Conservation (phyloP, 805 yeast species). For the Nakazawaea wickerhamii region DNA sequence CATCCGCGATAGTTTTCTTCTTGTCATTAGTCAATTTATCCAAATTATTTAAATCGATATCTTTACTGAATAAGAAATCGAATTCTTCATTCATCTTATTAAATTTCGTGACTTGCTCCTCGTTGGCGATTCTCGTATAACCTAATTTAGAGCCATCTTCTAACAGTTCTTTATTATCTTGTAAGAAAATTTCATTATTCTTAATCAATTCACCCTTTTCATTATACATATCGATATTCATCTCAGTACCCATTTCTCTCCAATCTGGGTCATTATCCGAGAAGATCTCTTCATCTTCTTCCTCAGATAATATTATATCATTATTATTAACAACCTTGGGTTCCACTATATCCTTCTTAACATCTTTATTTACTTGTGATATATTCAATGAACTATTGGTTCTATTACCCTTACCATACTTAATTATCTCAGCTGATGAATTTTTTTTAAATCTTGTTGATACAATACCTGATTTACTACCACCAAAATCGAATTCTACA, state of each 20-base stretch:
- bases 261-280: conserved; percentile 43
- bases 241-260: conserved; percentile 83
- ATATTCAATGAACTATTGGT: conserved; percentile 6
- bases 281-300: conserved; percentile 1
- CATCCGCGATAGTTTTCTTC: conserved; percentile 11
- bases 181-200: conserved; percentile 17
- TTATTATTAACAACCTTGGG: neutral
- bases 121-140: conserved; percentile 84
- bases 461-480: conserved; percentile 20
- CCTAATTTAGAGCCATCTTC: conserved; percentile 53
- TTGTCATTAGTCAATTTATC: conserved; percentile 22
- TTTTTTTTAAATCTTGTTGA: conserved; percentile 13
- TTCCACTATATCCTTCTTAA: neutral
- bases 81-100: conserved; percentile 44
- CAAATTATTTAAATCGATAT: conserved; percentile 22
- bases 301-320: conserved; percentile 1
- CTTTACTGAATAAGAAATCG: conserved; percentile 42
- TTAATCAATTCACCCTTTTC: conserved; percentile 66
- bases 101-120: conserved; percentile 77
- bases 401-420: conserved; percentile 19
- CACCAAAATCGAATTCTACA: conserved; percentile 31
- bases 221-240: conserved; percentile 73
- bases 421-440: conserved; percentile 19
- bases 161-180: conserved; percentile 18
- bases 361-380: neutral